A percentile compares a stretch with the other conserved stretches of the same genome.
phyloP scores from a whole-genome alignment of 2,329 filamentous ascomycete species.

The Xylariaceae sp. region DNA sequence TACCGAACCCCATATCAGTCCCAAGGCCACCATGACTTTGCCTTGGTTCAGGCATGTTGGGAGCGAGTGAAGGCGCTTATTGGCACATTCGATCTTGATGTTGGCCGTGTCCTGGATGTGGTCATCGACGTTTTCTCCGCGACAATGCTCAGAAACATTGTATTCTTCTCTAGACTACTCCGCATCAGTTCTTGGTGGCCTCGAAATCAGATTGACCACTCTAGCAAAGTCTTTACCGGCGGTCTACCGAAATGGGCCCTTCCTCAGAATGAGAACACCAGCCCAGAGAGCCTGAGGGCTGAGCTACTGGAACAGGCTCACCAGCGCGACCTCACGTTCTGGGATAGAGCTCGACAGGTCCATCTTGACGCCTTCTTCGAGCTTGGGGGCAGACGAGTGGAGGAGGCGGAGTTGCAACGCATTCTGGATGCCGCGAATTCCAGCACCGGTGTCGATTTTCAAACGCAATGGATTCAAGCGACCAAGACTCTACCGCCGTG shows the following conservation, averaged over 20 bases:
- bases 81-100: slow-evolving; percentile 94
- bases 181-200: slow-evolving; percentile 97
- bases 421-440: slow-evolving; percentile 42
- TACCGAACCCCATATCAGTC: slow-evolving; percentile 73
- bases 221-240: slow-evolving; percentile 44
- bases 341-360: slow-evolving; percentile 69
- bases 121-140: slow-evolving; percentile 93
- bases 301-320: slow-evolving; percentile 52
- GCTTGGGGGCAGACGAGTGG: slow-evolving; percentile 67
- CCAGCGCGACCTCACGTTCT: slow-evolving; percentile 71
- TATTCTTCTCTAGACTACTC: slow-evolving; percentile 92
- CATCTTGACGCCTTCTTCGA: slow-evolving; percentile 87
- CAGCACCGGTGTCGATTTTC: slow-evolving; percentile 31
- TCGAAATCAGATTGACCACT: slow-evolving; percentile 47
- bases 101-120: slow-evolving; percentile 89
- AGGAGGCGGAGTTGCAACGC: slow-evolving; percentile 51
- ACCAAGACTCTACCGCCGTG: slow-evolving; percentile 79
- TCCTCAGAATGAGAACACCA: slow-evolving; percentile 52
- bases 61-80: slow-evolving; percentile 92
- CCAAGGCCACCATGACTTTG: slow-evolving; percentile 66
- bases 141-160: slow-evolving; percentile 84
- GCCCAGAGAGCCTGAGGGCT: slow-evolving; percentile 63
- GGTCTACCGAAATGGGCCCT: slow-evolving; percentile 84
- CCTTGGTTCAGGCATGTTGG: slow-evolving; percentile 79
- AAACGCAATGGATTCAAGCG: slow-evolving; percentile 66